Evolutionary conservation across 495 filamentous ascomycete genomes (phyloP).

Genomic region (Penicillium silybi): DNA sequence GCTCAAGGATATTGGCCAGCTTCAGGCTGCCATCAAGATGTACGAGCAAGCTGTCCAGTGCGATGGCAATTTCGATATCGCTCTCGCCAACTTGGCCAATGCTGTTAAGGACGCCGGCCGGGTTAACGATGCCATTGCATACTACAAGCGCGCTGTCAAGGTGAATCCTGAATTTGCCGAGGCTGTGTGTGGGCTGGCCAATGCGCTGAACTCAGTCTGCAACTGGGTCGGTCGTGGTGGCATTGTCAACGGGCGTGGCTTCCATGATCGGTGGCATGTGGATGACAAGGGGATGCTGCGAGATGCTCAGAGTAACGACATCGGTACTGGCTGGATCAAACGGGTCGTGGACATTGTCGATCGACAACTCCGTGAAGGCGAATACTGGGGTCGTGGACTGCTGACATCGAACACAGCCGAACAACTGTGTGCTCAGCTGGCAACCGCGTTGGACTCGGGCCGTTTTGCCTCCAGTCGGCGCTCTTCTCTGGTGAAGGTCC

Average conservation of each 20-base stretch:
- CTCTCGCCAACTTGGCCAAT: conserved; percentile 94
- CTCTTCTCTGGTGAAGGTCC: conserved; percentile 35
- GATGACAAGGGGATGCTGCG: conserved; percentile 79
- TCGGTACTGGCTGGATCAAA: conserved; percentile 81
- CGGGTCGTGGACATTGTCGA: conserved; percentile 93
- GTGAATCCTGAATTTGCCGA: conserved; percentile 96
- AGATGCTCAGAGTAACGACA: conserved; percentile 60
- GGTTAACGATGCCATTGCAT: conserved; percentile 85
- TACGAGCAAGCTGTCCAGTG: conserved; percentile 93
- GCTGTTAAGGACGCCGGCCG: conserved; percentile 96
- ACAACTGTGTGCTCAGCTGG: conserved; percentile 46
- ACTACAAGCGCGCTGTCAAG: conserved; percentile 85
- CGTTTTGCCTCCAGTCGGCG: conserved; percentile 24
- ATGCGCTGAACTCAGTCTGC: conserved; percentile 94
- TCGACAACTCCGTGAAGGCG: conserved; percentile 84
- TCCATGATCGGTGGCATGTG: conserved; percentile 91
- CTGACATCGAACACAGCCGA: conserved; percentile 55
- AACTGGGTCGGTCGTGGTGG: conserved; percentile 92
- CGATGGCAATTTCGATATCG: conserved; percentile 92
- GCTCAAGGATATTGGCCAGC: conserved; percentile 93
- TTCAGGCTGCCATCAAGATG: conserved; percentile 90
- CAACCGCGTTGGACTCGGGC: conserved; percentile 31
- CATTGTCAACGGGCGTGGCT: conserved; percentile 64
- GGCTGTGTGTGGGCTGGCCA: conserved; percentile 93
- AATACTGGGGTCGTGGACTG: conserved; percentile 77